Percentiles rank a stretch among this genome's conserved stretches.
These are phyloP conservation scores for Rutstroemia sp. DNA, from an alignment of 2,329 filamentous ascomycete genomes.

Conservation along the genomic window DNA sequence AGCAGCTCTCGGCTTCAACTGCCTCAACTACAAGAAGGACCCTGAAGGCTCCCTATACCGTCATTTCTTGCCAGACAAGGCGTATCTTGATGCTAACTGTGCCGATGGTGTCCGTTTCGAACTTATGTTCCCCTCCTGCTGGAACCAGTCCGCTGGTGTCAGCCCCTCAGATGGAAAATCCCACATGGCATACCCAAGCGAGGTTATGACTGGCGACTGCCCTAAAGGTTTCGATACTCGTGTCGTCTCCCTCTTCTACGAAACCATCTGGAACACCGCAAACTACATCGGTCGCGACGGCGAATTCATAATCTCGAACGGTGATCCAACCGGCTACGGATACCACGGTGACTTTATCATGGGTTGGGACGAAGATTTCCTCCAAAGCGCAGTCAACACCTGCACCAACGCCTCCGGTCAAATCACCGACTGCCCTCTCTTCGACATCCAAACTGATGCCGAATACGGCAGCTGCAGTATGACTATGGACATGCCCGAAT, in stretches of 20 bases:
- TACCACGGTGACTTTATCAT: slow-evolving; percentile 77
- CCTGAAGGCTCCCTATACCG: slow-evolving; percentile 60
- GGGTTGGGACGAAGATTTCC: slow-evolving; percentile 64
- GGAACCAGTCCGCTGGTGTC: slow-evolving; percentile 59
- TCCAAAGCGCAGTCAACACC: slow-evolving; percentile 63
- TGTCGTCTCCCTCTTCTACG: slow-evolving; percentile 70
- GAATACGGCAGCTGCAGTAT: slow-evolving; percentile 56
- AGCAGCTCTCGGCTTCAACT: slow-evolving; percentile 91
- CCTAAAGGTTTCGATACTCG: slow-evolving; percentile 61
- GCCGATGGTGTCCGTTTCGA: slow-evolving; percentile 75
- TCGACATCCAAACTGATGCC: slow-evolving; percentile 50
- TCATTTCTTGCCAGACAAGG: slow-evolving; percentile 74
- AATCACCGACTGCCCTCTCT: slow-evolving; percentile 68
- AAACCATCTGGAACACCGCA: slow-evolving; percentile 75
- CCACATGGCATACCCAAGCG: slow-evolving; percentile 71
- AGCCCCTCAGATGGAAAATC: slow-evolving; percentile 46
- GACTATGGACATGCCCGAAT: slow-evolving; percentile 36
- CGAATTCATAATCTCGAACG: slow-evolving; percentile 69
- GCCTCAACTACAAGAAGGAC: slow-evolving; percentile 65
- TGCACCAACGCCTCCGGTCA: slow-evolving; percentile 67
- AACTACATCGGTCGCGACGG: slow-evolving; percentile 56
- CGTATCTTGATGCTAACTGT: slow-evolving; percentile 74
- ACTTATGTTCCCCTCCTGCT: slow-evolving; percentile 84
- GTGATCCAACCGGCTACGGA: slow-evolving; percentile 69
- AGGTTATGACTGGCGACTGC: slow-evolving; percentile 71